Conservation (phyloP, 306 rosid species). For the Medicago ruthenica region DNA sequence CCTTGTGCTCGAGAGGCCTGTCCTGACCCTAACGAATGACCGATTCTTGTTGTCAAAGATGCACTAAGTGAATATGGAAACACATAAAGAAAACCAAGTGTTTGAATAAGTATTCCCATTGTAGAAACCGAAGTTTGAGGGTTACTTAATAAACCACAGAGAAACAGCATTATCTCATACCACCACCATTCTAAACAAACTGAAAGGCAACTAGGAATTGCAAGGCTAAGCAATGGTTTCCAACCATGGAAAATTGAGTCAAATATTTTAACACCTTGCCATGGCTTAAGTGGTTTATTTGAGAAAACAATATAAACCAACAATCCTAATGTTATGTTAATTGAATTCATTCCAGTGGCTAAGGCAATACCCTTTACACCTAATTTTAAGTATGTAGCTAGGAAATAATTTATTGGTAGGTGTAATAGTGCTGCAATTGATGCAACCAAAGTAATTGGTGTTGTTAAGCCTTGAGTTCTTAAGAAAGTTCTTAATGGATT, state of each 20-base stretch:
- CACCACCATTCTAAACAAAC: constrained; percentile 99
- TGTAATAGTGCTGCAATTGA: constrained; percentile 68
- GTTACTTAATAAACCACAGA: constrained; percentile 73
- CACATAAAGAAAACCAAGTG: constrained; percentile 75
- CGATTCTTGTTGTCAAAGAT: constrained; percentile 73
- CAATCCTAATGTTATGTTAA: constrained; percentile 63
- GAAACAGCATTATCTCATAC: constrained; percentile 90
- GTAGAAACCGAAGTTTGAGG: constrained; percentile 83
- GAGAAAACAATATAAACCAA: constrained; percentile 65
- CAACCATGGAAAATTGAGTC: constrained; percentile 63
- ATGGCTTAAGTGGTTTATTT: constrained; percentile 72
- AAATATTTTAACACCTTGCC: constrained; percentile 61
- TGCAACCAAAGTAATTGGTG: constrained; percentile 72
- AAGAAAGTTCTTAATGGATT: constrained; percentile 69
- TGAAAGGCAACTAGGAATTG: constrained; percentile 75
- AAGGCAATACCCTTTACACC: constrained; percentile 85
- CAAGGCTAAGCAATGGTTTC: constrained; percentile 69
- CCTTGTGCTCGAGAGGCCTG: constrained; percentile 63
- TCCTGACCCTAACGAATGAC: constrained; percentile 84
- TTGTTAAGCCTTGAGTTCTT: constrained; percentile 79
- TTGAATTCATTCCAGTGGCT: constrained; percentile 76
- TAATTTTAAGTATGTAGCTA: constrained; percentile 57
- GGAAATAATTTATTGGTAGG: constrained; percentile 71
- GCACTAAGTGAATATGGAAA: constrained; percentile 70
- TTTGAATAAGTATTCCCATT: constrained; percentile 93